Conservation (phyloP, 225 moss, liverwort and hornwort genomes). For the Asterella californica region DNA sequence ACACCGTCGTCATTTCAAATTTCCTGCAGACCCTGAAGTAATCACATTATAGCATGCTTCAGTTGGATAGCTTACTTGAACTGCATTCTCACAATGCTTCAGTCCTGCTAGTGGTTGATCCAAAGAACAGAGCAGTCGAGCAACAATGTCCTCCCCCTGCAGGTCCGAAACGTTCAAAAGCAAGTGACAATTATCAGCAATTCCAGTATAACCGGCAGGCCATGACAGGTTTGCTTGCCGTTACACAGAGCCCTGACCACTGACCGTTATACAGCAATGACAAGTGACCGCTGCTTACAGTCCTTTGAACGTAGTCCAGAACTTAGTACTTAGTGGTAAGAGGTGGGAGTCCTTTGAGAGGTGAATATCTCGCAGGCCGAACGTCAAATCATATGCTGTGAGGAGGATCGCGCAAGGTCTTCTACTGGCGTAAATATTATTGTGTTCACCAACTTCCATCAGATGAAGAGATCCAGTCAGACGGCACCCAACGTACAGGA, state of each 20-base stretch:
- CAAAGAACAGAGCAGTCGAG: constrained; percentile 53
- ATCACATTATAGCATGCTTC: no score
- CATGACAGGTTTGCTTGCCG: neutral
- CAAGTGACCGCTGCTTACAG: neutral
- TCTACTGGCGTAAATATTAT: neutral
- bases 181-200: neutral
- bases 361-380: neutral
- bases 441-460: neutral
- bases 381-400: neutral
- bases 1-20: no score
- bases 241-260: neutral
- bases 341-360: neutral
- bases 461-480: no score
- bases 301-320: no score
- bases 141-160: constrained; percentile 77
- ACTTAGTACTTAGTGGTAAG: neutral
- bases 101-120: constrained; percentile 52
- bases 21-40: neutral
- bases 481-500: neutral
- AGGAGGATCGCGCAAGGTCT: neutral
- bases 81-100: constrained; percentile 53
- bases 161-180: neutral
- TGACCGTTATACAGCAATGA: neutral
- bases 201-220: neutral
- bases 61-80: constrained; percentile 36